Evolutionary conservation across 495 filamentous ascomycete species (phyloP).

Genomic region (Podospora sp.): DNA sequence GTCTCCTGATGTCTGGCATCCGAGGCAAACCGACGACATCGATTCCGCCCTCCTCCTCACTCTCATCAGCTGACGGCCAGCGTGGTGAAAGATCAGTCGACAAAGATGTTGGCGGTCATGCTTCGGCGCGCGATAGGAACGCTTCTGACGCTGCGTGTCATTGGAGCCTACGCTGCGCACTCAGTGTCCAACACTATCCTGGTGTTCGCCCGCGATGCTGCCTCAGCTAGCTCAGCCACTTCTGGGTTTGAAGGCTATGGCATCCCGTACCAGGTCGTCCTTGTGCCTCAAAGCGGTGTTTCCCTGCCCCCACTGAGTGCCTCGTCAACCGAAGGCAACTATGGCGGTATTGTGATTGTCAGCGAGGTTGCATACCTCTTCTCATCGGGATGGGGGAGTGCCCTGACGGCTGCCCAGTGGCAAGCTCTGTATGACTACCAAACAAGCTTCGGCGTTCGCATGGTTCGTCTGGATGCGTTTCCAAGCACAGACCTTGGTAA

Average conservation of each 20-base stretch:
- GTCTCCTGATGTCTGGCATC: neutral
- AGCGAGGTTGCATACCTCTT: slow-evolving; percentile 61
- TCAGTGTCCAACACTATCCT: slow-evolving; percentile 52
- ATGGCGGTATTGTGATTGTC: slow-evolving; percentile 58
- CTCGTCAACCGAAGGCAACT: slow-evolving; percentile 53
- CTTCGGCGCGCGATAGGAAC: neutral
- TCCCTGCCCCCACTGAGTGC: slow-evolving; percentile 54
- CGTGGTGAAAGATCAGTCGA: neutral
- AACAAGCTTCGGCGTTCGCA: slow-evolving; percentile 58
- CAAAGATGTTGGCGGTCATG: neutral
- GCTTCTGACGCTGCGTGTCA: slow-evolving; percentile 10
- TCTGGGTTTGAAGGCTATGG: slow-evolving; percentile 63
- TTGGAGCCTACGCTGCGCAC: slow-evolving; percentile 20
- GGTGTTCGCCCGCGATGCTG: slow-evolving; percentile 57
- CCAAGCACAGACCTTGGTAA: slow-evolving; percentile 56
- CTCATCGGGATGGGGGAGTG: slow-evolving; percentile 52
- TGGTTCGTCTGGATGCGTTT: slow-evolving; percentile 63
- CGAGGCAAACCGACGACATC: neutral
- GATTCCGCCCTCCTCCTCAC: neutral
- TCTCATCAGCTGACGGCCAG: neutral
- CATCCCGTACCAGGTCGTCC: slow-evolving; percentile 58
- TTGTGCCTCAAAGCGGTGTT: slow-evolving; percentile 56
- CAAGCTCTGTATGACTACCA: slow-evolving; percentile 60
- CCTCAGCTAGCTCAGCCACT: slow-evolving; percentile 49
- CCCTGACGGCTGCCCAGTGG: slow-evolving; percentile 61